phyloP scores from a whole-genome alignment of 2,329 filamentous ascomycete genomes.

The Neonectria hederae region DNA sequence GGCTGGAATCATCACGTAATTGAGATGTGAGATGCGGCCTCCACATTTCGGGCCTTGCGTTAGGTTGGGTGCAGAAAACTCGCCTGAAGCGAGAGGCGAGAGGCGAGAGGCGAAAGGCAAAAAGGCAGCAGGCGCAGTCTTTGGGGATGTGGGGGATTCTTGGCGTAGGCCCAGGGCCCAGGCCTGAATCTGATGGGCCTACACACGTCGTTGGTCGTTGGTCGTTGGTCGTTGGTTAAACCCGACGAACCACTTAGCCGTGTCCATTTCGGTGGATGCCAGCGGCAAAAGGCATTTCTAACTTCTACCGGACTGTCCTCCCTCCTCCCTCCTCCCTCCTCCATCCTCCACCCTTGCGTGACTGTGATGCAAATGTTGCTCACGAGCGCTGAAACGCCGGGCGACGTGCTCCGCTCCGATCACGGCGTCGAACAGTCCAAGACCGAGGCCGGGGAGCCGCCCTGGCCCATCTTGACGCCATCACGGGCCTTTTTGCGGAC shows the following conservation, averaged over 20 bases:
- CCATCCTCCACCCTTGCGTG: not conserved
- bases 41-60: too few relatives aligned
- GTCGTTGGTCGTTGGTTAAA: too few relatives aligned
- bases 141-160: conserved; percentile 5
- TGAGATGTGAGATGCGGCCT: too few relatives aligned
- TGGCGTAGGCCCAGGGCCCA: conserved; percentile 6
- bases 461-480: not conserved
- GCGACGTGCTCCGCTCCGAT: conserved; percentile 12
- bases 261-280: not conserved
- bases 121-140: not conserved
- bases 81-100: too few relatives aligned
- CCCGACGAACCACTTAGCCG: not conserved
- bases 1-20: conserved; percentile 6
- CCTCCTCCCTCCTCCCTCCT: not conserved
- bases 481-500: conserved; percentile 8
- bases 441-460: not conserved
- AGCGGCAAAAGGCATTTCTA: not conserved
- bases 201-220: not conserved
- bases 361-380: not conserved
- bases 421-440: conserved; percentile 6
- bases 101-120: not conserved
- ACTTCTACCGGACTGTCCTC: too few relatives aligned
- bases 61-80: not conserved
- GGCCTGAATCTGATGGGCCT: conserved; percentile 7
- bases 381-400: conserved; percentile 3